Percentiles rank a stretch among this genome's conserved stretches.
phyloP scores from a whole-genome alignment of 768 basidiomycete species.

The Rhodotorula babjevae region DNA sequence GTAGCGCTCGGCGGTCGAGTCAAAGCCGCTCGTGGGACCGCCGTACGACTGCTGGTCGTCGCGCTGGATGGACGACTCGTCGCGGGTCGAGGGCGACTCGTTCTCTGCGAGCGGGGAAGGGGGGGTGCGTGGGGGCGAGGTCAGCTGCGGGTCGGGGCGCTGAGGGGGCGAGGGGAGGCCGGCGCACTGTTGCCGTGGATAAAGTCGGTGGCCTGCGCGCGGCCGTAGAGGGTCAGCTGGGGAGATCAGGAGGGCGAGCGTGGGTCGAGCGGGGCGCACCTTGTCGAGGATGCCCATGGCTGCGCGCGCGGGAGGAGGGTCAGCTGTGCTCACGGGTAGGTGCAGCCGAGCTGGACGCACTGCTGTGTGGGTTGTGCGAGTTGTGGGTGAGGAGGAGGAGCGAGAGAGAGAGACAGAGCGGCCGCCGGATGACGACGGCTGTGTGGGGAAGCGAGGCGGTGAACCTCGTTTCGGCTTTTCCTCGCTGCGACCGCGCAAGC shows the following conservation, averaged over 20 bases:
- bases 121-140: background rate
- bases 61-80: background rate
- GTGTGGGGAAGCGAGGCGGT: background rate
- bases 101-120: too few relatives aligned
- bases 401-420: background rate
- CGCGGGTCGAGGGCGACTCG: background rate
- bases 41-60: background rate
- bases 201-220: background rate
- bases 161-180: background rate
- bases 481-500: too few relatives aligned
- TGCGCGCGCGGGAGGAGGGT: background rate
- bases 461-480: too few relatives aligned
- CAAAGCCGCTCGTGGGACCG: conserved; percentile 7
- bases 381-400: background rate
- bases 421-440: background rate
- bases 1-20: conserved; percentile 2
- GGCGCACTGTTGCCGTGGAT: background rate
- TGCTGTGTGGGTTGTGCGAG: background rate
- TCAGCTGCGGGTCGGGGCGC: background rate
- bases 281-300: background rate
- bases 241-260: background rate
- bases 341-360: background rate
- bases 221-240: background rate
- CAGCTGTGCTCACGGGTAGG: too few relatives aligned
- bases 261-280: background rate